Evolutionary conservation across 192 early-diverging fungal species (phyloP), one percentile per base, ranked within the genome.

Genomic region (Podila verticillata): DNA sequence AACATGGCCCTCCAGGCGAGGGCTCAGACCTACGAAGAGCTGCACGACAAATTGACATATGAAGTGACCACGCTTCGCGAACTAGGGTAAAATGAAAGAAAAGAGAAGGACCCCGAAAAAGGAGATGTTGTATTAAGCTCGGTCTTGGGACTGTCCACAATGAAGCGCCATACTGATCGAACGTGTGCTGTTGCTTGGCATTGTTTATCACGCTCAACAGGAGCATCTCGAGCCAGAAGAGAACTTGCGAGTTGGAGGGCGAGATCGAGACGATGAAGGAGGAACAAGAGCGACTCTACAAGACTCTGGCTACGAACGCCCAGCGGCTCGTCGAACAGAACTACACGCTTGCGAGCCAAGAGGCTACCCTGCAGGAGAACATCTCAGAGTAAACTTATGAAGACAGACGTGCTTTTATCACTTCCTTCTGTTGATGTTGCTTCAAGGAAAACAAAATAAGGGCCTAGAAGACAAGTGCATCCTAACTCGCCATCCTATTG

Each of bases 271-370:
- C 75, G 26, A 84, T 98, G 22, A 95, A 97, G 75, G 90, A 95
- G 48, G 97, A 99, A 79, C 92, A 91, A 22, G 87, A 89, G 13
- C 91, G 95, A 61, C 87, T 97, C 74, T 99, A 97, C 87, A 94
- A 94, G 72, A 90, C 92, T 17, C 93, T 96, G 70, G 92, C 92
- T 31, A 87, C 87, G n/a, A 97, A 97, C 83, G 95, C 96, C 24
- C 96, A 97, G 73, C 81, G 94, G 58, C 72, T 99, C 31, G 75
- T 99, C 39, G 91, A 93, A 63, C 84, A 97, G 70, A 95, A 93
- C 74, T 96, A 99, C 74, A 74, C 90, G 35, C 75, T 91, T 59
- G 86, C 94, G 61, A 73, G 62, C 2, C 67, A 85, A 36, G 91
- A 94, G 57, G 89, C 88, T 19, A 84, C 63, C 12, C 73, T 89